Evolutionary conservation across 192 early-diverging fungal genomes (phyloP), one percentile per base, ranked within the genome.

Genomic region (Coemansia furcata): DNA sequence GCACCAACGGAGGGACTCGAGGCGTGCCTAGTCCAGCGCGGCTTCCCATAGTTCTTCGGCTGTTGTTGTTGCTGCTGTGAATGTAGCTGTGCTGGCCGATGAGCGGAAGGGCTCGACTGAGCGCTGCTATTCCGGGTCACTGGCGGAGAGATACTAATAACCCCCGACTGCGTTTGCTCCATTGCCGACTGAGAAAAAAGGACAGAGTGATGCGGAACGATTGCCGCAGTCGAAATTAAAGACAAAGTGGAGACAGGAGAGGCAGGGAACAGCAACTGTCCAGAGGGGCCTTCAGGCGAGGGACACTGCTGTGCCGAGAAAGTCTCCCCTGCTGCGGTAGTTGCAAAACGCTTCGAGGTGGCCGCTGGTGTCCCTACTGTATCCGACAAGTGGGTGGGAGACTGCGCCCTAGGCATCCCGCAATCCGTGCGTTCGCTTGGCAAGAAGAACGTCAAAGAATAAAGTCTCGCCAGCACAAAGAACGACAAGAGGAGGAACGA

Each of bases 81-180:
- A 39, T 39, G 58, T 58, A 32, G 60, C 15, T 63, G n/a, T 32
- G 26, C 63, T 44, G 60, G n/a, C 33, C 42, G 69, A 7, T 63
- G 33, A 32, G 64, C 66, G 17, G 47, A 64, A n/a, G 79, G 65
- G 59, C 71, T 82, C 47, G 65, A 65, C 26, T 71, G 71, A 4
- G 69, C 62, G 61, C 79, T 80, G 64, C 43, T 77, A 37, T 69
- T 65, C 14, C 65, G 68, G 2, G 74, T 73, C 42, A 43, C 49
- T 17, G 68, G 65, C 15, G 67, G 74, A 33, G 74, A 76, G 1
- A 74, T 36, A 36, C 65, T 68, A 6, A 50, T 65, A 39, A 71
- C 37, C 14, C 55, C 68, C 65, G 65, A 55, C 26, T 12, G 44
- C 15, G 49, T 49, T 63, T 39, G 59, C 39, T 63, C 67, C 59